phyloP scores from a whole-genome alignment of 345 rosid species.

The Acer campestre region DNA sequence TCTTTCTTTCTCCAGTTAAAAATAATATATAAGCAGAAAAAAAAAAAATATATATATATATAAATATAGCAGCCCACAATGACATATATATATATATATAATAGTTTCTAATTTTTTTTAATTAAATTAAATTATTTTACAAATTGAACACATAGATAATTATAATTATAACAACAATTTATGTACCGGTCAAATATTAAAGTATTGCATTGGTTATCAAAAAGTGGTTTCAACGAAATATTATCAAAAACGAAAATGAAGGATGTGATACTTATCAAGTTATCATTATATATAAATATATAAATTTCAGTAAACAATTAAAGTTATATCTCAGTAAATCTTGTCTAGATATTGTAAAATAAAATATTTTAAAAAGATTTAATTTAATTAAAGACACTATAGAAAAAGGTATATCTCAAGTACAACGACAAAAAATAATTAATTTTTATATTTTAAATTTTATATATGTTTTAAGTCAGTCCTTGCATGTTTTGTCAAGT shows the following conservation, averaged over 20 bases:
- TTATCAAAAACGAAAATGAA: constrained; percentile 2
- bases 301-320: background rate
- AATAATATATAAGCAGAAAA: background rate
- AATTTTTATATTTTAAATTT: no score
- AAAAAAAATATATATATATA: no score
- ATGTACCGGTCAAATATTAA: constrained; percentile 35
- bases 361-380: background rate
- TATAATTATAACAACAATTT: constrained; percentile 14
- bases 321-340: constrained; percentile 28
- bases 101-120: constrained; percentile 9
- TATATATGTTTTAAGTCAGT: no score
- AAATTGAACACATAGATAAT: no score
- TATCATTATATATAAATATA: constrained; percentile 17
- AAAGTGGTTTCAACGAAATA: constrained; percentile 24
- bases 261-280: constrained; percentile 34
- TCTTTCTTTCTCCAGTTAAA: constrained; percentile 7
- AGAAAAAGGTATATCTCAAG: constrained; percentile 4
- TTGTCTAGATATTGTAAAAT: constrained; percentile 19
- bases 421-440: background rate
- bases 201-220: constrained; percentile 19
- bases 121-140: background rate
- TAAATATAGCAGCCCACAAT: constrained; percentile 3
- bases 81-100: constrained; percentile 14
- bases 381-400: background rate
- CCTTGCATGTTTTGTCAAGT: background rate